Conservation (phyloP, 1,284 basidiomycete genomes). For the Apiotrichum akiyoshidainum region DNA sequence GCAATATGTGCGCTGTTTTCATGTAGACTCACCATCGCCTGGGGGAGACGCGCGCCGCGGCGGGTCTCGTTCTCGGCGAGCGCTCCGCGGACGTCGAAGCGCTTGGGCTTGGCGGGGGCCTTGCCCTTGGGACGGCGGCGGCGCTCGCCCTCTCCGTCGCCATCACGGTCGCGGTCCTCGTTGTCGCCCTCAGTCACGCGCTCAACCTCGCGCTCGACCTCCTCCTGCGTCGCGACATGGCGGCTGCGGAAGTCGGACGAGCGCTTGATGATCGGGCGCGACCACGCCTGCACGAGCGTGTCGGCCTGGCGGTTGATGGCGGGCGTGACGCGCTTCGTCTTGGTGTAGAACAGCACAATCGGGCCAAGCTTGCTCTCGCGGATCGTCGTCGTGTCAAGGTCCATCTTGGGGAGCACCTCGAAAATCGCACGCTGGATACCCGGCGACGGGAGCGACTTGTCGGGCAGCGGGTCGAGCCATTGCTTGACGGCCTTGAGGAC, state of each 20-base stretch:
- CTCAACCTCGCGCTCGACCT: conserved; percentile 14
- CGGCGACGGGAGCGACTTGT: conserved; percentile 85
- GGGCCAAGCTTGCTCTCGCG: conserved; percentile 91
- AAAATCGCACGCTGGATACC: conserved; percentile 96
- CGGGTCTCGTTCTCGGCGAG: conserved; percentile 37
- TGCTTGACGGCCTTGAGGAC: conserved; percentile 81
- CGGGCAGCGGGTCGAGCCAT: conserved; percentile 94
- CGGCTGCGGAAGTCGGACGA: conserved; percentile 68
- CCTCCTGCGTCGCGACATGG: conserved; percentile 29
- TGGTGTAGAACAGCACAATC: conserved; percentile 92
- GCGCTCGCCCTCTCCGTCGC: conserved; percentile 8
- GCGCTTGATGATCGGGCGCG: conserved; percentile 89
- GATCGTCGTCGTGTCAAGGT: conserved; percentile 84
- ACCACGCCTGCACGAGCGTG: conserved; percentile 81
- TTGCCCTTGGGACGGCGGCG: conserved; percentile 8
- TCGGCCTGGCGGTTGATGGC: conserved; percentile 77
- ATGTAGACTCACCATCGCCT: conserved; percentile 28
- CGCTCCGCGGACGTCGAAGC: conserved; percentile 40
- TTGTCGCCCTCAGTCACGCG: conserved; percentile 19
- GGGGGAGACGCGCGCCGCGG: conserved; percentile 40
- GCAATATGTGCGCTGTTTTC: not conserved
- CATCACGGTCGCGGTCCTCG: conserved; percentile 16
- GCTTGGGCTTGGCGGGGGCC: conserved; percentile 22
- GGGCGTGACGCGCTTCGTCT: conserved; percentile 75
- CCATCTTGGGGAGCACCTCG: conserved; percentile 77